Conservation (phyloP, 208 protist genomes). For the Leishmania guyanensis region DNA sequence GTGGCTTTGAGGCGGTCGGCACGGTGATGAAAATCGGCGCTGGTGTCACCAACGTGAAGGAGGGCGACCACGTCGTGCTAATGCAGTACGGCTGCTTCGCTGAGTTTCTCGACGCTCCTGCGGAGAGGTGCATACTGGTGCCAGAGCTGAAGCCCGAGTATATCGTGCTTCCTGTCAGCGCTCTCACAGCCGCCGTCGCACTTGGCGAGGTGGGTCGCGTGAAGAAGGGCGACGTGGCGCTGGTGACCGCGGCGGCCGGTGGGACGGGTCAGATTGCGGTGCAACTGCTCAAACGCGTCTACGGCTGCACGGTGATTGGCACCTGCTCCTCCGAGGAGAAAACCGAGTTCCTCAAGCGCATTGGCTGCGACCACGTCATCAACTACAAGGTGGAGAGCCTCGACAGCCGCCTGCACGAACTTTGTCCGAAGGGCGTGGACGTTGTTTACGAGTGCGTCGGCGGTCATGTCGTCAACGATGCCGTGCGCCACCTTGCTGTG, state of each 20-base stretch:
- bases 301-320: conserved; percentile 85
- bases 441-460: conserved; percentile 89
- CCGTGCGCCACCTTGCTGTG: conserved; percentile 64
- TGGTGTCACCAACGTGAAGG: conserved; percentile 39
- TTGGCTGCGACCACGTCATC: conserved; percentile 86
- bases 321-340: conserved; percentile 80
- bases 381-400: conserved; percentile 82
- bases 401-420: conserved; percentile 39
- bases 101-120: conserved; percentile 39
- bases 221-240: conserved; percentile 57
- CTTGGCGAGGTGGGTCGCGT: conserved; percentile 47
- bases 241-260: conserved; percentile 87
- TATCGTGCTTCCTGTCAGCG: conserved; percentile 39
- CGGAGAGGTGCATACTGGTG: conserved; percentile 31
- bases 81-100: conserved; percentile 59
- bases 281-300: conserved; percentile 87
- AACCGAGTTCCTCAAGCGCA: conserved; percentile 63
- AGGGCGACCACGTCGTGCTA: conserved; percentile 49
- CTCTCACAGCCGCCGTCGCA: conserved; percentile 72
- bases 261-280: conserved; percentile 88
- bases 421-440: conserved; percentile 78
- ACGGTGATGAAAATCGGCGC: conserved; percentile 51
- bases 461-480: conserved; percentile 75
- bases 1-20: conserved; percentile 78
- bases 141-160: conserved; percentile 47